Percentiles rank a stretch among this genome's conserved stretches.
phyloP scores from a whole-genome alignment of 1,284 basidiomycete genomes.

The Moesziomyces parantarcticus region DNA sequence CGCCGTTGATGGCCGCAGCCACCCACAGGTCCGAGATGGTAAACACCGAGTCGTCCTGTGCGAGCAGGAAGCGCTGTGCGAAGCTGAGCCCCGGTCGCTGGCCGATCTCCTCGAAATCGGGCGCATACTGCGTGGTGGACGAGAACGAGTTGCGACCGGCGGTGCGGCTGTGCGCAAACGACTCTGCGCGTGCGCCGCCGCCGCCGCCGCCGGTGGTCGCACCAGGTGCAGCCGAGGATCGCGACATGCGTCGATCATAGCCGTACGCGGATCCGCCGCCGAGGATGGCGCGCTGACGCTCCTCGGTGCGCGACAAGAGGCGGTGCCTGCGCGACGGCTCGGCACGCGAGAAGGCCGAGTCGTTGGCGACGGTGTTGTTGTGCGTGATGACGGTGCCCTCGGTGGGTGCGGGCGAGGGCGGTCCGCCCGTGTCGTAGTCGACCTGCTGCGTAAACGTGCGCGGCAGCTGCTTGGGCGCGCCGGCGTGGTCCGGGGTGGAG shows the following conservation, averaged over 20 bases:
- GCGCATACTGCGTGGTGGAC: conserved; percentile 52
- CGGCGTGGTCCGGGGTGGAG: conserved; percentile 19
- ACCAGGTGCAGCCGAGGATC: conserved; percentile 16
- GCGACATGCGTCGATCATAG: conserved; percentile 42
- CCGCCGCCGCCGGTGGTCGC: not conserved
- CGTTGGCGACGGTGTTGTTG: conserved; percentile 30
- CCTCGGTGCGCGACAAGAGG: conserved; percentile 53
- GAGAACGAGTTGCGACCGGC: conserved; percentile 36
- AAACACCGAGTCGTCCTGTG: conserved; percentile 88
- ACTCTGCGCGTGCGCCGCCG: conserved; percentile 5
- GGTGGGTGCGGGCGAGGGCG: conserved; percentile 52
- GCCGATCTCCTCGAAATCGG: conserved; percentile 61
- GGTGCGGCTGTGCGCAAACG: conserved; percentile 26
- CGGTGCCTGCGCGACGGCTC: conserved; percentile 21
- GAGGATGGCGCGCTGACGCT: conserved; percentile 49
- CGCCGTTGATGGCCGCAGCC: conserved; percentile 88
- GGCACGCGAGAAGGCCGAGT: conserved; percentile 51
- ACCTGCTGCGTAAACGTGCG: conserved; percentile 63
- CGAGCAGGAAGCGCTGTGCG: conserved; percentile 75
- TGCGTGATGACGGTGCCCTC: conserved; percentile 56
- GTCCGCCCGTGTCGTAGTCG: conserved; percentile 62
- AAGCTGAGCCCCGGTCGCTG: conserved; percentile 70
- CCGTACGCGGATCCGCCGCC: conserved; percentile 59
- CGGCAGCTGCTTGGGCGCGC: conserved; percentile 21
- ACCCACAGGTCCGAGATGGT: conserved; percentile 92